phyloP scores from a whole-genome alignment of 345 rosid species.

The Rubroshorea leprosula region DNA sequence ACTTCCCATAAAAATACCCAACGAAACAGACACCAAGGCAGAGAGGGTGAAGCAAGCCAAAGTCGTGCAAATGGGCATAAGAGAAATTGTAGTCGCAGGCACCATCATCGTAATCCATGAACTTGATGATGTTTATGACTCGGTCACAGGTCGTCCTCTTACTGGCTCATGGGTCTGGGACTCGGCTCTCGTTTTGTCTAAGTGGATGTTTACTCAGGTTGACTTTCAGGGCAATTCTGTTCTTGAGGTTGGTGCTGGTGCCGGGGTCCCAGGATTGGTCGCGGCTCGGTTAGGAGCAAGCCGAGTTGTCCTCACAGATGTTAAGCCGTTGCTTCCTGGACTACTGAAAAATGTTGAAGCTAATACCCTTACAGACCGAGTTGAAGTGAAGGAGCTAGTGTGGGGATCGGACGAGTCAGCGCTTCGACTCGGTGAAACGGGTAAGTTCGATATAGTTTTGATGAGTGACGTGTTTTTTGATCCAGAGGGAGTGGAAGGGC shows the following conservation, averaged over 20 bases:
- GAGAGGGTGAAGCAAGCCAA: not conserved
- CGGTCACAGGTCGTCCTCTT: constrained; percentile 24
- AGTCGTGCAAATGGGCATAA: constrained; percentile 10
- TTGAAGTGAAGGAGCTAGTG: constrained; percentile 26
- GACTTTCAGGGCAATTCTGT: constrained; percentile 19
- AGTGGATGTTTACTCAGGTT: constrained; percentile 21
- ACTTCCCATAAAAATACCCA: not conserved
- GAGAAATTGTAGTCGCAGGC: constrained; percentile 21
- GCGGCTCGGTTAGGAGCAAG: constrained; percentile 32
- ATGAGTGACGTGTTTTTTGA: constrained; percentile 39
- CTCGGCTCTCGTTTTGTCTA: constrained; percentile 30
- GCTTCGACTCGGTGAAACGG: not conserved
- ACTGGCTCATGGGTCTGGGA: constrained; percentile 39
- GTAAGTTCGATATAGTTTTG: constrained; percentile 25
- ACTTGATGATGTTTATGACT: constrained; percentile 22
- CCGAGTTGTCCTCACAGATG: constrained; percentile 24
- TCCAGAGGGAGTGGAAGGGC: constrained; percentile 16
- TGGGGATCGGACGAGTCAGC: constrained; percentile 27
- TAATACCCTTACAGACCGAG: constrained; percentile 18
- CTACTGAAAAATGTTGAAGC: constrained; percentile 24
- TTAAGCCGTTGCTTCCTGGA: constrained; percentile 23
- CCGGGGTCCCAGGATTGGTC: constrained; percentile 29
- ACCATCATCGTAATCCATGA: constrained; percentile 20
- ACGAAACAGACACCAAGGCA: not conserved
- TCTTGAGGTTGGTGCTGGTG: constrained; percentile 34